Conservation (phyloP, 192 early-diverging fungal species). For the Powellomyces hirtus region DNA sequence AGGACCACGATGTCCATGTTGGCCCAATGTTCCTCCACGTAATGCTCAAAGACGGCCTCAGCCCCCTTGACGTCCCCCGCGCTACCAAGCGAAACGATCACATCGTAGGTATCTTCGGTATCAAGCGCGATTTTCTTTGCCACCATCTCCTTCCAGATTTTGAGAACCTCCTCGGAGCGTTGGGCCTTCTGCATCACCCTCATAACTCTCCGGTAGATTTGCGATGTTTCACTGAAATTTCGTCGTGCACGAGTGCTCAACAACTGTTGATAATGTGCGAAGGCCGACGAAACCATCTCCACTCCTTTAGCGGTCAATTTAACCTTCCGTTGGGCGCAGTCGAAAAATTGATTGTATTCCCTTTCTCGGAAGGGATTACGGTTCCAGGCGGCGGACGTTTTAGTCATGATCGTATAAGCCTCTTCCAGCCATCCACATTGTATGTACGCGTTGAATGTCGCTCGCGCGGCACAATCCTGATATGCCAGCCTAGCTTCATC, state of each 20-base stretch:
- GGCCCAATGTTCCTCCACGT: constrained; percentile 11
- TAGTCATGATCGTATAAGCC: neutral
- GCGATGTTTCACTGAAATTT: neutral
- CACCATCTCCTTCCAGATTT: neutral
- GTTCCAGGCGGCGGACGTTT: neutral
- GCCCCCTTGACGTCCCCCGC: neutral
- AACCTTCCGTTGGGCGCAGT: neutral
- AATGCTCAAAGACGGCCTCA: constrained; percentile 3
- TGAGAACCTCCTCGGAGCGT: neutral
- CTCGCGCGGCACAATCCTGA: neutral
- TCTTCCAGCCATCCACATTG: neutral
- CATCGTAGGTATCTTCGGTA: neutral
- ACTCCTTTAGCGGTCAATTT: neutral
- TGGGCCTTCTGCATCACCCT: neutral
- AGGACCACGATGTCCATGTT: neutral
- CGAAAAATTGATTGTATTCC: neutral
- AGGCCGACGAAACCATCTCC: neutral
- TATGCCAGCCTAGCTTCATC: neutral
- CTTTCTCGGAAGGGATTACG: neutral
- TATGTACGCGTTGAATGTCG: neutral
- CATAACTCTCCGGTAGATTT: neutral
- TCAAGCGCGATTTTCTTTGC: neutral
- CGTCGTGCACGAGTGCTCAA: neutral
- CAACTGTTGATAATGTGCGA: neutral
- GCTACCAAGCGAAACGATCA: neutral